Percentiles rank a stretch among this genome's conserved stretches.
phyloP scores from a whole-genome alignment of 2,329 filamentous ascomycete genomes.

The Aspergillus uvarum region DNA sequence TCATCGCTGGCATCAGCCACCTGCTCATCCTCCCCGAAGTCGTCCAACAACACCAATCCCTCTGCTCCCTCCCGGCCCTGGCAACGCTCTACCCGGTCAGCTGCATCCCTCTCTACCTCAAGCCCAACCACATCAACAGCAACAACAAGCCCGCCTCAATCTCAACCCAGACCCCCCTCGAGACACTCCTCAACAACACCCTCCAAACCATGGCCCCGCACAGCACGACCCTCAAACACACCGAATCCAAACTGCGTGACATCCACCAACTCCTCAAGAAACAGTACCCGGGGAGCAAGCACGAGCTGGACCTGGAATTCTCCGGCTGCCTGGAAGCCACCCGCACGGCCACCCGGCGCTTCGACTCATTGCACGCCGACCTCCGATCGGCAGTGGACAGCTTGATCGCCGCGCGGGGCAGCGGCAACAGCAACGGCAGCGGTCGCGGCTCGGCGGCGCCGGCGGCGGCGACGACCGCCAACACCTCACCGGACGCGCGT shows the following conservation, averaged over 20 bases:
- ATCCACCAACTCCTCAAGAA: conserved; percentile 29
- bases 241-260: conserved; percentile 30
- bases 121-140: conserved; percentile 10
- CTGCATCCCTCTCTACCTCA: conserved; percentile 22
- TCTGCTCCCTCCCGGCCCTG: conserved; percentile 27
- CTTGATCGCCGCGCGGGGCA: conserved; percentile 23
- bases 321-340: conserved; percentile 34
- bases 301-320: conserved; percentile 42
- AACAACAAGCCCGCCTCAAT: conserved; percentile 11
- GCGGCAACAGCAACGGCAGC: background rate
- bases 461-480: conserved; percentile 15
- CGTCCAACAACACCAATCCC: conserved; percentile 31
- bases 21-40: conserved; percentile 38
- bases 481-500: conserved; percentile 20
- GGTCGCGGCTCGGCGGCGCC: background rate
- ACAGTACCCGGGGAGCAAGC: conserved; percentile 29
- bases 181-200: conserved; percentile 31
- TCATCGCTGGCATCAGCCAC: conserved; percentile 33
- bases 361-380: conserved; percentile 37
- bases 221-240: conserved; percentile 29
- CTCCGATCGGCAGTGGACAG: conserved; percentile 38
- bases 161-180: conserved; percentile 24
- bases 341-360: conserved; percentile 33
- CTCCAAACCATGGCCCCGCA: conserved; percentile 30
- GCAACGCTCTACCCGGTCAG: conserved; percentile 31